Evolutionary conservation across 176 grass and related monocot genomes (phyloP).

Genomic region (Aegilops umbellulata): DNA sequence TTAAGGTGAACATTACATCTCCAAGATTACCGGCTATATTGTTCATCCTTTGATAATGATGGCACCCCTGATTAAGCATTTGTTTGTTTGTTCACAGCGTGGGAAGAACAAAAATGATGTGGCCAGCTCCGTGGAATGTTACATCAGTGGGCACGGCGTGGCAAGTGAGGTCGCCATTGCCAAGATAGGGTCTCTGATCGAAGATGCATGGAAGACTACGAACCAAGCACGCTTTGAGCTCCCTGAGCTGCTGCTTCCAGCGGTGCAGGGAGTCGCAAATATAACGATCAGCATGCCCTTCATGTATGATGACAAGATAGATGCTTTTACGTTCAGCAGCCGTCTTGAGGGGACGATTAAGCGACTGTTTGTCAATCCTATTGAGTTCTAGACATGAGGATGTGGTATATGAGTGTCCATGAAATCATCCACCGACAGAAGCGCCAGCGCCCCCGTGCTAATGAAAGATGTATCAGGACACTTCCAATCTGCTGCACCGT

Average conservation of each 20-base stretch:
- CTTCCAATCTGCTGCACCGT: no score
- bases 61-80: no score
- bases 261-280: conserved; percentile 3
- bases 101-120: no score
- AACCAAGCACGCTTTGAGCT: conserved; percentile 12
- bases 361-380: conserved; percentile 21
- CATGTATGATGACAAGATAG: conserved; percentile 35
- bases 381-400: neutral
- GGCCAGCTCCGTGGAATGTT: no score
- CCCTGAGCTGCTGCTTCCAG: neutral
- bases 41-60: no score
- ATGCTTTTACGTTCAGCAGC: conserved; percentile 27
- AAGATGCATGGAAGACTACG: conserved; percentile 23
- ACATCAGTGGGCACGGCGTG: no score
- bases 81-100: no score
- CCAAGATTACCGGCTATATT: no score
- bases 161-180: no score
- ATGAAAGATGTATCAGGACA: neutral
- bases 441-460: no score
- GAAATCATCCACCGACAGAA: neutral
- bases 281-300: conserved; percentile 20
- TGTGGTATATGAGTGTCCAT: neutral
- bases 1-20: no score
- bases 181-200: no score
- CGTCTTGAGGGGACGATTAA: conserved; percentile 24